A percentile compares a stretch with the other conserved stretches of the same genome.
phyloP scores from a whole-genome alignment of 2,329 filamentous ascomycete species.

The Xylariales sp. region DNA sequence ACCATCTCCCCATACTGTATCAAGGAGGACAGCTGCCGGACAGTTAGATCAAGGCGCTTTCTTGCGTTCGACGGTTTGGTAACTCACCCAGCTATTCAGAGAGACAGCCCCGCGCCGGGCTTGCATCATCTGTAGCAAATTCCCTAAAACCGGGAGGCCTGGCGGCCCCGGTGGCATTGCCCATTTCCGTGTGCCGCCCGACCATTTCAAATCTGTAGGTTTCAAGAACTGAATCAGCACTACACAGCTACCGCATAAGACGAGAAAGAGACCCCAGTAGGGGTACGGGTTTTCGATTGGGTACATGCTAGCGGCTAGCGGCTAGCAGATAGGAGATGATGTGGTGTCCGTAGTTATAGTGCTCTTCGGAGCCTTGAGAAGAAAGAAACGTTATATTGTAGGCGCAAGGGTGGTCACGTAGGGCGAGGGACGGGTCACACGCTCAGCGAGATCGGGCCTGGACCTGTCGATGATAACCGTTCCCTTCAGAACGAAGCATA shows the following conservation, averaged over 20 bases:
- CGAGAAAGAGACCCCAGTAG: neutral
- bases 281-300: neutral
- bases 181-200: constrained; percentile 18
- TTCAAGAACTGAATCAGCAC: constrained; percentile 3
- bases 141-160: constrained; percentile 34
- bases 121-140: constrained; percentile 33
- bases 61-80: neutral
- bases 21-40: constrained; percentile 16
- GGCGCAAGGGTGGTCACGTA: too few relatives aligned
- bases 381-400: too few relatives aligned
- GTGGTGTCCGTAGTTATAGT: too few relatives aligned
- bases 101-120: constrained; percentile 20
- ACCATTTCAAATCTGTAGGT: constrained; percentile 23
- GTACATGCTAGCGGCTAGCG: too few relatives aligned
- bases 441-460: too few relatives aligned
- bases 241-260: constrained; percentile 9
- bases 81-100: constrained; percentile 30
- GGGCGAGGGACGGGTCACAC: too few relatives aligned
- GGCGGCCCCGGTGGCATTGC: constrained; percentile 33
- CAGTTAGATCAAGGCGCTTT: neutral
- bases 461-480: too few relatives aligned
- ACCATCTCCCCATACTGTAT: constrained; percentile 41
- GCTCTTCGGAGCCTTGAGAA: too few relatives aligned
- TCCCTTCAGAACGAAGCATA: too few relatives aligned
- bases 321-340: too few relatives aligned